Conservation (phyloP, 139 green algal species). For the Chlamydomonas applanata region DNA sequence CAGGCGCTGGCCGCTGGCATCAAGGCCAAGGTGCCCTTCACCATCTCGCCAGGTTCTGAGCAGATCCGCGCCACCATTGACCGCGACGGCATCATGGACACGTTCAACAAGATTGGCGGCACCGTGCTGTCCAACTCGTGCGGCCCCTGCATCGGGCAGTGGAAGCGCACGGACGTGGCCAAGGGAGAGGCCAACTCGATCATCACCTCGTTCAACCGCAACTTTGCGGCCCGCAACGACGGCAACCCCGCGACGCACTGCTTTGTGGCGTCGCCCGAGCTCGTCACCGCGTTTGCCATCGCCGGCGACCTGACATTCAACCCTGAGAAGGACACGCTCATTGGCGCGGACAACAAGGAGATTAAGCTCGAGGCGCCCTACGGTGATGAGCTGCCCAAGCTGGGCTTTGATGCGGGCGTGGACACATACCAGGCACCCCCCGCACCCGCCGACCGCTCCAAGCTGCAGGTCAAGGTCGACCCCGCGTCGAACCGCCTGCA, state of each 20-base stretch:
- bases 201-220: slow-evolving; percentile 94
- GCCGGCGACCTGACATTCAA: slow-evolving; percentile 92
- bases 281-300: slow-evolving; percentile 68
- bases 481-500: slow-evolving; percentile 81
- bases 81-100: slow-evolving; percentile 86
- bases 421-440: slow-evolving; percentile 61
- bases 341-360: slow-evolving; percentile 81
- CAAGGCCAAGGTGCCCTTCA: slow-evolving; percentile 90
- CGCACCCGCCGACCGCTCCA: slow-evolving; percentile 2
- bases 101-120: slow-evolving; percentile 89
- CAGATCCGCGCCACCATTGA: slow-evolving; percentile 94
- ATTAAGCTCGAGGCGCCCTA: slow-evolving; percentile 74
- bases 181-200: slow-evolving; percentile 92
- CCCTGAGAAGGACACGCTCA: slow-evolving; percentile 84
- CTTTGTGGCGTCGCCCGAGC: slow-evolving; percentile 91
- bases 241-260: slow-evolving; percentile 90
- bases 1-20: slow-evolving; percentile 75
- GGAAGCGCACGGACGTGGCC: slow-evolving; percentile 89
- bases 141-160: slow-evolving; percentile 95
- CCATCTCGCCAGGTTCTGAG: slow-evolving; percentile 89
- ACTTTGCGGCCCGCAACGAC: slow-evolving; percentile 94
- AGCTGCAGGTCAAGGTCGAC: slow-evolving; percentile 58
- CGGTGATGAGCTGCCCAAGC: slow-evolving; percentile 85
- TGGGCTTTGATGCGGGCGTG: slow-evolving; percentile 78
- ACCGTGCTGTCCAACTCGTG: slow-evolving; percentile 95